Evolutionary conservation across 805 yeast genomes (phyloP).

Genomic region (Starmerella roubikii): DNA sequence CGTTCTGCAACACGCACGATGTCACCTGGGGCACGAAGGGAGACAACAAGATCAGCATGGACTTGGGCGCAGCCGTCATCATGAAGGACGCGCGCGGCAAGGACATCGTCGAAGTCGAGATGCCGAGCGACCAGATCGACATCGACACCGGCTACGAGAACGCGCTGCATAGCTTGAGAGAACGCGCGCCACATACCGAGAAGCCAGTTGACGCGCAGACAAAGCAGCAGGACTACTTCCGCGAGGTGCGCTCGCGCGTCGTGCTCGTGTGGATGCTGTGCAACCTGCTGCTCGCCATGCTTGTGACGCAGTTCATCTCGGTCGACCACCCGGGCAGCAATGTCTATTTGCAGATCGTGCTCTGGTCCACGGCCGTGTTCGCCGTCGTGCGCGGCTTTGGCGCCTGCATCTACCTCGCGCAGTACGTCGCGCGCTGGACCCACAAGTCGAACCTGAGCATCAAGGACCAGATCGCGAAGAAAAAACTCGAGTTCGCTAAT

Average conservation of each 20-base stretch:
- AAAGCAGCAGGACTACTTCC: conserved; percentile 64
- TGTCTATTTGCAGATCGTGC: conserved; percentile 64
- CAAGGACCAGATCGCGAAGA: conserved; percentile 6
- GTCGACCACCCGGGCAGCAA: conserved; percentile 55
- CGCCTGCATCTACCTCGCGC: conserved; percentile 53
- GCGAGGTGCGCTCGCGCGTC: conserved; percentile 87
- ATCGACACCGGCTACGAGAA: conserved; percentile 73
- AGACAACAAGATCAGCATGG: conserved; percentile 58
- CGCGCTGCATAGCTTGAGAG: conserved; percentile 56
- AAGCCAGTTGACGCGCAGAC: conserved; percentile 30
- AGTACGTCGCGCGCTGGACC: conserved; percentile 22
- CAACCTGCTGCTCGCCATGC: conserved; percentile 70
- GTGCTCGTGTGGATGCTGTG: conserved; percentile 89
- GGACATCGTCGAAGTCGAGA: conserved; percentile 69
- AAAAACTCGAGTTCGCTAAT: conserved; percentile 3
- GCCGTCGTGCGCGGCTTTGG: conserved; percentile 76
- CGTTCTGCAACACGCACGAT: conserved; percentile 95
- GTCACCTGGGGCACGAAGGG: conserved; percentile 99
- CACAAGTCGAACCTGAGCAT: conserved; percentile 21
- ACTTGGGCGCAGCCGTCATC: conserved; percentile 68
- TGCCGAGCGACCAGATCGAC: conserved; percentile 54
- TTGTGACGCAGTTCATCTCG: conserved; percentile 69
- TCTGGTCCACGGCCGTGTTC: conserved; percentile 85
- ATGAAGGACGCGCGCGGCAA: conserved; percentile 63
- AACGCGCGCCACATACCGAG: conserved; percentile 47